Evolutionary conservation across 305 asterid genomes (phyloP).

Genomic region (Solanum hybrid): DNA sequence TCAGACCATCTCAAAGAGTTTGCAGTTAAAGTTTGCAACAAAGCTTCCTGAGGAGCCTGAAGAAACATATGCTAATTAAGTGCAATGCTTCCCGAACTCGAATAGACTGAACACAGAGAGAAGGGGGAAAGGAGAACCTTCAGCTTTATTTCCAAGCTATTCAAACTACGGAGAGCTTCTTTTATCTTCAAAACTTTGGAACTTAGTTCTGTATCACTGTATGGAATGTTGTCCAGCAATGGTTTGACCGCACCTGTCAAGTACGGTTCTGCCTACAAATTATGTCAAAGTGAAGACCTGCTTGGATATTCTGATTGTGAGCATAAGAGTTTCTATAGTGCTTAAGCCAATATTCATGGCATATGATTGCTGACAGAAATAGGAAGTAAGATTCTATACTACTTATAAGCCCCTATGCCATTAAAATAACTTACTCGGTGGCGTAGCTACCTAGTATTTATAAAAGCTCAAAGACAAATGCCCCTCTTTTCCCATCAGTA

Average conservation of each 20-base stretch:
- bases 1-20: slow-evolving; percentile 70
- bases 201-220: slow-evolving; percentile 27
- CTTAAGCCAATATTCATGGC: not conserved
- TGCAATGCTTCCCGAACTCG: not conserved
- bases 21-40: slow-evolving; percentile 54
- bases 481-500: not conserved
- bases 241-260: slow-evolving; percentile 54
- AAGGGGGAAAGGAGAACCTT: slow-evolving; percentile 43
- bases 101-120: not conserved
- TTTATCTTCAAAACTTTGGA: slow-evolving; percentile 42
- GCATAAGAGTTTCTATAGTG: not conserved
- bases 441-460: not conserved
- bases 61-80: not conserved
- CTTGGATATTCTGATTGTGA: slow-evolving; percentile 1
- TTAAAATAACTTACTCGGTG: not conserved
- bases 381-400: not conserved
- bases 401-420: not conserved
- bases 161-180: slow-evolving; percentile 59
- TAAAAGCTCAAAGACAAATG: not conserved
- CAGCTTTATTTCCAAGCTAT: slow-evolving; percentile 73
- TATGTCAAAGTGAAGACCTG: slow-evolving; percentile 15
- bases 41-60: slow-evolving; percentile 54
- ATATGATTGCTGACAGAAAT: not conserved
- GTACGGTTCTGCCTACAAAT: slow-evolving; percentile 67
- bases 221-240: slow-evolving; percentile 36